Percentiles rank a stretch among this genome's conserved stretches.
phyloP scores from a whole-genome alignment of 331 rosid species.

The Pyrus hybrid region DNA sequence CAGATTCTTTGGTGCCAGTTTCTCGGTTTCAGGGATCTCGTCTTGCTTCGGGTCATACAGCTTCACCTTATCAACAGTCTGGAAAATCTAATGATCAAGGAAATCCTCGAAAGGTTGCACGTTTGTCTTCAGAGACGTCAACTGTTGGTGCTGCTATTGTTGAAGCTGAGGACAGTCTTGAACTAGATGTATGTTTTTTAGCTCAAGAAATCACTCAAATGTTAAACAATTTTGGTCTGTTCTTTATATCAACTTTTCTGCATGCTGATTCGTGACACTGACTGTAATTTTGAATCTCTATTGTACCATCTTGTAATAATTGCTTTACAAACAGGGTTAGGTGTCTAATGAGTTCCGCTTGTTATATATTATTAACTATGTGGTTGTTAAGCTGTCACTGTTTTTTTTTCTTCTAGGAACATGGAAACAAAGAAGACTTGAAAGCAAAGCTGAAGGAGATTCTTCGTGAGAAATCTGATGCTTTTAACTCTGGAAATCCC shows the following conservation, averaged over 20 bases:
- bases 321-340: not conserved
- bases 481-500: slow-evolving; percentile 50
- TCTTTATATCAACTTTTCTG: slow-evolving; percentile 19
- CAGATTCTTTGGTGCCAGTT: slow-evolving; percentile 70
- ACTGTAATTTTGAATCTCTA: not conserved
- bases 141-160: slow-evolving; percentile 80
- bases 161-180: slow-evolving; percentile 75
- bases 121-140: slow-evolving; percentile 39
- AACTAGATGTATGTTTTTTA: slow-evolving; percentile 70
- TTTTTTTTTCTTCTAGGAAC: slow-evolving; percentile 27
- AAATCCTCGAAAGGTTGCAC: slow-evolving; percentile 40
- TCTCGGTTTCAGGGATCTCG: slow-evolving; percentile 81
- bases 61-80: slow-evolving; percentile 64
- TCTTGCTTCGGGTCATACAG: slow-evolving; percentile 77
- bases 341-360: not conserved
- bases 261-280: not conserved
- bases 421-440: slow-evolving; percentile 77
- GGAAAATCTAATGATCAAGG: slow-evolving; percentile 25
- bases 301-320: not conserved
- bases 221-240: not conserved
- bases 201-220: slow-evolving; percentile 29
- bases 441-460: slow-evolving; percentile 66
- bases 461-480: slow-evolving; percentile 85
- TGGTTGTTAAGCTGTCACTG: not conserved
- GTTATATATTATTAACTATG: not conserved